These are phyloP conservation scores for Didymella keratinophila DNA, from an alignment of 2,329 filamentous ascomycete genomes.

Conservation along the genomic window DNA sequence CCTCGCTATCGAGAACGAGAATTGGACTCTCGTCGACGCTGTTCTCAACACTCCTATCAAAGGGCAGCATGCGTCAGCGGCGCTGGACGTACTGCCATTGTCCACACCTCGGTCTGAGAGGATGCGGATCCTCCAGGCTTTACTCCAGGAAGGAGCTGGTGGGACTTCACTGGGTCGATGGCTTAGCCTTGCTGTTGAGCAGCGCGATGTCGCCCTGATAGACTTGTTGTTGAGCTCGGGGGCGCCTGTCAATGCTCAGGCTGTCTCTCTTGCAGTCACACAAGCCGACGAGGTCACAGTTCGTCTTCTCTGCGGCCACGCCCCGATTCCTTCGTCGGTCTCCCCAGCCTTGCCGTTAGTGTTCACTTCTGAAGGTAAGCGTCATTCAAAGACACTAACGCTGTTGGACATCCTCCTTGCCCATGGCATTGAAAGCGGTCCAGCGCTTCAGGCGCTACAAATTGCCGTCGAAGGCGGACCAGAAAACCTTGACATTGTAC, in stretches of 20 bases:
- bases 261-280: conserved; percentile 28
- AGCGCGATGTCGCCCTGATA: conserved; percentile 38
- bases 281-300: conserved; percentile 42
- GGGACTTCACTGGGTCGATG: conserved; percentile 38
- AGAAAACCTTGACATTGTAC: conserved; percentile 44
- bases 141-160: conserved; percentile 41
- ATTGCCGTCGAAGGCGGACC: conserved; percentile 41
- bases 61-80: conserved; percentile 39
- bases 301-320: conserved; percentile 36
- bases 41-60: conserved; percentile 38
- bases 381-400: conserved; percentile 32
- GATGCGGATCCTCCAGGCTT: conserved; percentile 33
- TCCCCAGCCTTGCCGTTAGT: conserved; percentile 42
- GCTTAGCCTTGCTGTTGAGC: conserved; percentile 41
- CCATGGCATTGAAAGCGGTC: conserved; percentile 34
- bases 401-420: conserved; percentile 42
- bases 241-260: conserved; percentile 30
- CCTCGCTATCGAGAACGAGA: conserved; percentile 37
- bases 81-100: conserved; percentile 33
- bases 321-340: conserved; percentile 29
- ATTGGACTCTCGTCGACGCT: conserved; percentile 39
- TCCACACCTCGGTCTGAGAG: conserved; percentile 34
- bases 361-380: conserved; percentile 35
- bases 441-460: conserved; percentile 34
- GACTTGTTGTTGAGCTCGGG: conserved; percentile 42